A percentile compares a stretch with the other conserved stretches of the same genome.
phyloP scores from a whole-genome alignment of 257 asterid genomes.

The Jaltomata sinuosa region DNA sequence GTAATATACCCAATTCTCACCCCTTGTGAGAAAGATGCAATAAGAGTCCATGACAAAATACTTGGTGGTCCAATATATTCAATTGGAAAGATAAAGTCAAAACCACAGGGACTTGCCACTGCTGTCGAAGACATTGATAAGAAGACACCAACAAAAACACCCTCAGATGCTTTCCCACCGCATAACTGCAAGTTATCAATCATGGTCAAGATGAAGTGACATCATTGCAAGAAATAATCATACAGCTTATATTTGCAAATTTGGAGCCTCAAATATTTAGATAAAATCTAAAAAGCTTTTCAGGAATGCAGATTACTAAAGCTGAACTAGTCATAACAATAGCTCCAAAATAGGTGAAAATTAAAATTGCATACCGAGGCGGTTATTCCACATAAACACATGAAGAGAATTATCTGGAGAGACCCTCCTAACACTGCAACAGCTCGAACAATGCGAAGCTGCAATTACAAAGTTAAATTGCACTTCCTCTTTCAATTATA shows the following conservation, averaged over 20 bases:
- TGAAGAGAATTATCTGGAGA: conserved; percentile 73
- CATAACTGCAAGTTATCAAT: conserved; percentile 45
- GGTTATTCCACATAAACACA: conserved; percentile 81
- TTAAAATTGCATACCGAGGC: conserved; percentile 43
- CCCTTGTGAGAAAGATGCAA: neutral
- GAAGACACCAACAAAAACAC: conserved; percentile 84
- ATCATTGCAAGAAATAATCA: neutral
- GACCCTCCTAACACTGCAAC: conserved; percentile 79
- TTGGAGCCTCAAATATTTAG: conserved; percentile 1
- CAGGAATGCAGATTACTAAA: neutral
- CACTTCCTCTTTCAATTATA: neutral
- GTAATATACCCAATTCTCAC: neutral
- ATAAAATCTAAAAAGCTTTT: neutral
- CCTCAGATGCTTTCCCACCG: conserved; percentile 82
- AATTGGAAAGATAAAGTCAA: conserved; percentile 6
- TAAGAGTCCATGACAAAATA: neutral
- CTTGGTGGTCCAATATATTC: neutral
- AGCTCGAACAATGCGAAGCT: conserved; percentile 76
- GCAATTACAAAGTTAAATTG: conserved; percentile 17
- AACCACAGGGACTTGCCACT: conserved; percentile 41
- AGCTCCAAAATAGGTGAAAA: neutral
- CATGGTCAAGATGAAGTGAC: conserved; percentile 3
- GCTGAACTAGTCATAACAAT: neutral
- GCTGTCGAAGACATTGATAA: conserved; percentile 93
- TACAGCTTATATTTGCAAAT: neutral